Evolutionary conservation across 2,329 filamentous ascomycete genomes (phyloP), one percentile per base, ranked within the genome.

Genomic region (Aspergillus pseudoviridinutans): DNA sequence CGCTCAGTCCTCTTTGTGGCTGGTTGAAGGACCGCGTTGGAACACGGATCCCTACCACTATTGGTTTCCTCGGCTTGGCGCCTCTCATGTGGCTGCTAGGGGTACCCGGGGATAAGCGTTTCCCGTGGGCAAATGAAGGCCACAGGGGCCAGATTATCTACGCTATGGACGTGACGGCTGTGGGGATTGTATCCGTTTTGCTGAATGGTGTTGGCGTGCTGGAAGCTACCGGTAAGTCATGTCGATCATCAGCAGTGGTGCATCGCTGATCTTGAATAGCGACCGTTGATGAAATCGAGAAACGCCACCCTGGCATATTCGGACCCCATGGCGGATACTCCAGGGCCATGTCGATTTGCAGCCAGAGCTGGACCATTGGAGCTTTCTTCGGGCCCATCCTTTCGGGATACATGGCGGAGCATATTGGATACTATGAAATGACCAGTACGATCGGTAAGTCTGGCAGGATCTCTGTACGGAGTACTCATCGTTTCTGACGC

Each of bases 1-100:
- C 89, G 64, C 61, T 83, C 2, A 81, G 83, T 0, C 87, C 87
- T 0, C 49, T 85, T 0, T 85, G 1, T 25, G 86, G 83, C 12
- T 76, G 74, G 73, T 63, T 79, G 50, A 68, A 69, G 25, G 64
- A 69, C 51, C 58, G 58, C 9, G 55, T 66, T 24, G 70, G 68
- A 3, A 68, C 64, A 1, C 64, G 64, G 20, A 53, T 62, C 35
- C 62, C 68, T 5, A 66, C 62, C 20, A 63, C 64, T 9, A 49
- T 66, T 14, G 69, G 69, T 0, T 72, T 68, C 35, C 27, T 66
- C 3, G 32, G 58, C 1, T 52, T 71, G 4, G 64, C 63, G 3
- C 57, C 65, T 9, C 55, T 67, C 9, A 41, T 72, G 38, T 71
- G 67, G 66, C 28, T 71, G 12, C 54, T 69, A 0, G 70, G 69